phyloP scores from a whole-genome alignment of 202 grass and related monocot species.

The Zizania palustris region DNA sequence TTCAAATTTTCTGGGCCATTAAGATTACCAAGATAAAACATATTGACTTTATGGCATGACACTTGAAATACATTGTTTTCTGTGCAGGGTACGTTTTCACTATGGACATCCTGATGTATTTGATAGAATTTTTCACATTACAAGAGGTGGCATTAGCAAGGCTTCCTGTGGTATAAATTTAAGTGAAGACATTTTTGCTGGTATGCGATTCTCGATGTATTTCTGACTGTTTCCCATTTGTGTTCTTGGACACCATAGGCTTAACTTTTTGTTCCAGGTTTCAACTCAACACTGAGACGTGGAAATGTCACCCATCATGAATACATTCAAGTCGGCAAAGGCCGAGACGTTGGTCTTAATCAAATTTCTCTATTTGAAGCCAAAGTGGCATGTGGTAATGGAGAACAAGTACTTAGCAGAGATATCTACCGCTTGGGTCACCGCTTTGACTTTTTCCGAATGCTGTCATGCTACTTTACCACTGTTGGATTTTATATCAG shows the following conservation, averaged over 20 bases:
- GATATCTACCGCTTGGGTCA: slow-evolving; percentile 86
- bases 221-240: slow-evolving; percentile 32
- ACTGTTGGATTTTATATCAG: slow-evolving; percentile 90
- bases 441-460: slow-evolving; percentile 91
- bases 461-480: slow-evolving; percentile 90
- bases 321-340: slow-evolving; percentile 95
- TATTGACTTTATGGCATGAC: slow-evolving; percentile 6
- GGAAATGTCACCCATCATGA: slow-evolving; percentile 90
- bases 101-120: slow-evolving; percentile 97
- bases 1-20: not conserved
- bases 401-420: slow-evolving; percentile 85
- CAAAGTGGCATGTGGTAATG: slow-evolving; percentile 91
- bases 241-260: slow-evolving; percentile 10
- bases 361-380: slow-evolving; percentile 93
- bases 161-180: slow-evolving; percentile 93
- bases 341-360: slow-evolving; percentile 85
- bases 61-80: slow-evolving; percentile 34
- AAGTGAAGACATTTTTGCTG: slow-evolving; percentile 96
- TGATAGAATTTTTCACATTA: slow-evolving; percentile 98
- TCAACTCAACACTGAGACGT: slow-evolving; percentile 84
- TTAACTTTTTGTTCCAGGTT: slow-evolving; percentile 59
- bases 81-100: slow-evolving; percentile 88
- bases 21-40: slow-evolving; percentile 4
- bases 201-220: slow-evolving; percentile 47
- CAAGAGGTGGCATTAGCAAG: slow-evolving; percentile 94